phyloP scores from a whole-genome alignment of 2,329 filamentous ascomycete species.

The Zymoseptoria passerinii region DNA sequence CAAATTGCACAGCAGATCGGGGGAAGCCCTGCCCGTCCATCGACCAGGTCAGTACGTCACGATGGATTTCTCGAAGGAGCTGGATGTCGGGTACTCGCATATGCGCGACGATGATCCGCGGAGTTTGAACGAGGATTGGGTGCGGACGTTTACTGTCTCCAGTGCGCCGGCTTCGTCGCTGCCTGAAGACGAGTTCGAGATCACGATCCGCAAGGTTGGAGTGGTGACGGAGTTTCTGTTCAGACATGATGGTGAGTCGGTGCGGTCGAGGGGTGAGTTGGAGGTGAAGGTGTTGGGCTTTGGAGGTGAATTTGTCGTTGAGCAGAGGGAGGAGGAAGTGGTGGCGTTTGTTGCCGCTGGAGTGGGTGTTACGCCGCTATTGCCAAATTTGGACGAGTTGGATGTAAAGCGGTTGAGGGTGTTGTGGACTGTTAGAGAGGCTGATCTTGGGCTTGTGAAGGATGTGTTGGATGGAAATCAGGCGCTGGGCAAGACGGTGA shows the following conservation, averaged over 20 bases:
- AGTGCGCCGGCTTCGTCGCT: conserved; percentile 33
- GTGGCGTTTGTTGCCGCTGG: conserved; percentile 64
- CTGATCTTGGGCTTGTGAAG: conserved; percentile 55
- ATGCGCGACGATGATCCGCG: conserved; percentile 76
- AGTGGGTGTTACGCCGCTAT: conserved; percentile 73
- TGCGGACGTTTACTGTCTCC: conserved; percentile 76
- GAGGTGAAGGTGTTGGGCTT: conserved; percentile 65
- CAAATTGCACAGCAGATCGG: conserved; percentile 27
- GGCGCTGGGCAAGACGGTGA: conserved; percentile 45
- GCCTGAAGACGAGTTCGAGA: conserved; percentile 51
- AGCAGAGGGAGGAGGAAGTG: conserved; percentile 31
- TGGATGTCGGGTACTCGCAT: conserved; percentile 68
- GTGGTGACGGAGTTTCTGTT: conserved; percentile 60
- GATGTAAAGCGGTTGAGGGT: conserved; percentile 44
- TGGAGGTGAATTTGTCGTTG: conserved; percentile 52
- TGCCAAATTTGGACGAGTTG: conserved; percentile 42
- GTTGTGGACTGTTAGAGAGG: conserved; percentile 58
- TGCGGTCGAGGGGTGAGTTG: conserved; percentile 35
- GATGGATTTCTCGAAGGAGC: conserved; percentile 59
- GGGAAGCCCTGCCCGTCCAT: conserved; percentile 41
- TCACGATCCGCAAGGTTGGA: conserved; percentile 64
- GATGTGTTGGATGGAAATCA: conserved; percentile 50
- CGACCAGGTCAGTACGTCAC: conserved; percentile 69
- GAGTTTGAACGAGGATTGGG: conserved; percentile 74
- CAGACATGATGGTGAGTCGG: conserved; percentile 24